Percentiles rank a stretch among this genome's conserved stretches.
Conservation (phyloP, 1,139 yeast genomes). For the Pneumocystis jirovecii region DNA sequence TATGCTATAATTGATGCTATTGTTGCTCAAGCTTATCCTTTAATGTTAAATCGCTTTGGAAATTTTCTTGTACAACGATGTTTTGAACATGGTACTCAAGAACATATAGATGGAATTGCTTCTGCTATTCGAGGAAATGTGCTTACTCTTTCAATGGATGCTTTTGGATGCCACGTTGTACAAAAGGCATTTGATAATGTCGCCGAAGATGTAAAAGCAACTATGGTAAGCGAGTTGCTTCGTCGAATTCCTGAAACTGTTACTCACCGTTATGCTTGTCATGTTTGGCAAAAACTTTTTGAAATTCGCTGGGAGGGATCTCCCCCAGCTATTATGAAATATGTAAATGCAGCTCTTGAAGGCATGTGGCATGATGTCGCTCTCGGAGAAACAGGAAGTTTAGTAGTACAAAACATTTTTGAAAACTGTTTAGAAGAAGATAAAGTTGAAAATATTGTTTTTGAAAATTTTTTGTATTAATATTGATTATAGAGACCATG, state of each 20-base stretch:
- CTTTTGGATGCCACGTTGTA: slow-evolving; percentile 32
- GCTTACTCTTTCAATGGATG: slow-evolving; percentile 24
- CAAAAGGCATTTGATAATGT: slow-evolving; percentile 30
- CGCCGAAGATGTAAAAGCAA: slow-evolving; percentile 20
- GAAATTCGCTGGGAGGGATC: slow-evolving; percentile 26
- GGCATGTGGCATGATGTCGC: slow-evolving; percentile 30
- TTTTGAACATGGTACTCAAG: slow-evolving; percentile 26
- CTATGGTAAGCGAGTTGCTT: slow-evolving; percentile 27
- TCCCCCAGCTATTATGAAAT: slow-evolving; percentile 24
- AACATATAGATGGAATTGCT: slow-evolving; percentile 23
- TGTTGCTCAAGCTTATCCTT: slow-evolving; percentile 21
- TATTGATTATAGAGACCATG: slow-evolving; percentile 19
- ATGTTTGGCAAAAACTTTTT: slow-evolving; percentile 33
- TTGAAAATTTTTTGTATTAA: neutral
- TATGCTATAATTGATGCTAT: slow-evolving; percentile 24
- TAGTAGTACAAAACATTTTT: slow-evolving; percentile 30
- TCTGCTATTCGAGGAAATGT: slow-evolving; percentile 24
- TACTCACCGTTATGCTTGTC: slow-evolving; percentile 29
- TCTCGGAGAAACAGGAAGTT: slow-evolving; percentile 28
- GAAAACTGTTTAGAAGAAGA: slow-evolving; percentile 27
- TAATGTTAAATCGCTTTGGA: slow-evolving; percentile 31
- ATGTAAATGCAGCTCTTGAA: slow-evolving; percentile 24
- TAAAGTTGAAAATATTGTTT: slow-evolving; percentile 14
- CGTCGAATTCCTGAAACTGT: slow-evolving; percentile 24
- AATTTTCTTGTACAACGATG: slow-evolving; percentile 31